Conservation (phyloP, 208 protist genomes). For the Crithidia sp. region DNA sequence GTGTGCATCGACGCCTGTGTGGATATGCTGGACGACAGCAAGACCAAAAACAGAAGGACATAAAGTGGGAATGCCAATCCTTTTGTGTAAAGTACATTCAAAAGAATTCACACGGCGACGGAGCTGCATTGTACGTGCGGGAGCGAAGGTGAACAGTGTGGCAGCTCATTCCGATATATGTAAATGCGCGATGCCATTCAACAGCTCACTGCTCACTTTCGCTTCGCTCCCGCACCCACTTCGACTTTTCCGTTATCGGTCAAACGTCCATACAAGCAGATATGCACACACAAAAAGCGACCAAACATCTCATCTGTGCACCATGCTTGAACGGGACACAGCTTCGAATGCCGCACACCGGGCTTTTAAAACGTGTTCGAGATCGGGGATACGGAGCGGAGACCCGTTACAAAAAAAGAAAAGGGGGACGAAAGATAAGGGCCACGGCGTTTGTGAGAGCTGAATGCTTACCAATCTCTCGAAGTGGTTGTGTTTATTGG, state of each 20-base stretch:
- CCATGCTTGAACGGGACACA: not conserved
- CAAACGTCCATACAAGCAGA: not conserved
- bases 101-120: too few species aligned
- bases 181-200: too few species aligned
- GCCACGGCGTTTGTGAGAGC: not conserved
- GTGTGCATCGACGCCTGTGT: too few species aligned
- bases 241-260: not conserved
- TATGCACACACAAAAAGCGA: not conserved
- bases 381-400: slow-evolving; percentile 3
- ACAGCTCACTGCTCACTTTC: not conserved
- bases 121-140: too few species aligned
- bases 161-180: too few species aligned
- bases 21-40: too few species aligned
- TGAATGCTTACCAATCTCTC: slow-evolving; percentile 4
- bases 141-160: too few species aligned
- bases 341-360: not conserved
- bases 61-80: too few species aligned
- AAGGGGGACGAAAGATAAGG: not conserved
- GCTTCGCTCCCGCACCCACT: not conserved
- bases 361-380: not conserved
- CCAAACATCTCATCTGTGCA: not conserved
- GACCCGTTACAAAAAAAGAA: slow-evolving; percentile 1
- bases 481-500: not conserved
- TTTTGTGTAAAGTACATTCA: too few species aligned
- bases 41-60: too few species aligned